A percentile compares a stretch with the other conserved stretches of the same genome.
Conservation (phyloP, 129 eudicot genomes). For the Flaveria bidentis region DNA sequence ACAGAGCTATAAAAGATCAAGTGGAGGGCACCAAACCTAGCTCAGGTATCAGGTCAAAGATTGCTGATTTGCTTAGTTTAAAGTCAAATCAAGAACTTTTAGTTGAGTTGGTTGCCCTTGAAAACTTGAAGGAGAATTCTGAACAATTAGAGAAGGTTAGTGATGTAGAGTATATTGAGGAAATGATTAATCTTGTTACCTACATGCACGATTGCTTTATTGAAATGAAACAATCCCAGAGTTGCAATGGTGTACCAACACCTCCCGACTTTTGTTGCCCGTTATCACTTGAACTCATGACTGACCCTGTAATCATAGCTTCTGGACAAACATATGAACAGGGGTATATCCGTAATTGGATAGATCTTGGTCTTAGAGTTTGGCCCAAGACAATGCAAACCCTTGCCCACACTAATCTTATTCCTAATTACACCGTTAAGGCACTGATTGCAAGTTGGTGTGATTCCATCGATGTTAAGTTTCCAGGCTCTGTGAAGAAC, state of each 20-base stretch:
- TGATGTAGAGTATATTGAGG: slow-evolving; percentile 83
- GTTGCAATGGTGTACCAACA: slow-evolving; percentile 59
- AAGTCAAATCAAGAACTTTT: slow-evolving; percentile 85
- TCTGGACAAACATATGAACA: slow-evolving; percentile 98
- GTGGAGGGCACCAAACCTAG: slow-evolving; percentile 66
- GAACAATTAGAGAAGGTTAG: slow-evolving; percentile 82
- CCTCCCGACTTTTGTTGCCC: slow-evolving; percentile 99
- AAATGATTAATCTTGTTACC: slow-evolving; percentile 65
- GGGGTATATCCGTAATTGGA: slow-evolving; percentile 77
- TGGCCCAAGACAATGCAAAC: slow-evolving; percentile 95
- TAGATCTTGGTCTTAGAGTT: slow-evolving; percentile 83
- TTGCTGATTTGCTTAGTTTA: slow-evolving; percentile 73
- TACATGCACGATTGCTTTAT: slow-evolving; percentile 82
- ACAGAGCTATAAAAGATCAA: slow-evolving; percentile 62
- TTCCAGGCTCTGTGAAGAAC: slow-evolving; percentile 64
- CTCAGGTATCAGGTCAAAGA: slow-evolving; percentile 56
- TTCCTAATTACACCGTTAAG: slow-evolving; percentile 96
- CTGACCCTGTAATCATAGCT: slow-evolving; percentile 93
- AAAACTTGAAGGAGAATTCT: slow-evolving; percentile 82
- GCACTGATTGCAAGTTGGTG: slow-evolving; percentile 97
- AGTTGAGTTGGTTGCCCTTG: slow-evolving; percentile 92
- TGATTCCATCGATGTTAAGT: slow-evolving; percentile 67
- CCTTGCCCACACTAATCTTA: slow-evolving; percentile 70
- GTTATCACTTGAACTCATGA: slow-evolving; percentile 90
- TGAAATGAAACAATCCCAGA: slow-evolving; percentile 61